Evolutionary conservation across 352 stramenopile species (phyloP), one percentile per base, ranked within the genome.

Genomic region (Aphanomyces cochlioides): DNA sequence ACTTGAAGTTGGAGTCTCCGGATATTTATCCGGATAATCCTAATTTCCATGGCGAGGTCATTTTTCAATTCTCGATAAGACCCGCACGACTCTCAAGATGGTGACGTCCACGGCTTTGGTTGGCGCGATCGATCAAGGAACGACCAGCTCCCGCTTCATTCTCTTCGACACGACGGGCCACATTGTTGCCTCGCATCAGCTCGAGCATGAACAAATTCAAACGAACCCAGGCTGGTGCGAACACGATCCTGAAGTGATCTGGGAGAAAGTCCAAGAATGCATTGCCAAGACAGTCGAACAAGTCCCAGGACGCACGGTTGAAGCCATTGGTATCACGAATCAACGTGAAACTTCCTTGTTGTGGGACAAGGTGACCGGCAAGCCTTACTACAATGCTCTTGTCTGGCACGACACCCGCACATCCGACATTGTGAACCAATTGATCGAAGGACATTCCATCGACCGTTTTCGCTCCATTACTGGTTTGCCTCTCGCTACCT

Each of bases 351-450:
- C 97, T 10, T 97, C 96, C 4, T 71, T 99, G 37, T 85, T 98
- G 21, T 99, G 96, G 96, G 92, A 99, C 83, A 95, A 90, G 75
- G 50, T 75, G 70, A 99, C 97, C 7, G 97, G 97, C 58, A 87
- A 94, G 76, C 92, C 97, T n/a, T 92, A 99, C 53, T 96, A 98
- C 81, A 98, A 98, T 77, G 96, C 97, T 38, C 98, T 99, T 73
- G 96, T 99, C 21, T 99, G 97, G 97, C 97, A 99, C 78, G 97
- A 99, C 75, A 94, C 88, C 50, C 88, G 97, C 40, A 99, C 96
- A 5, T 80, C 83, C n/a, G 75, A 84, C 65, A 98, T 99, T 72
- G 85, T 93, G 40, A 80, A 93, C 73, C 80, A 79, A 34, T 72
- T 90, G 8, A 89, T 89, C 73, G 86, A 86, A 72, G 81, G 82